These are phyloP conservation scores for Myxozyma lipomycoides DNA, from an alignment of 805 yeast genomes.

Conservation along the genomic window DNA sequence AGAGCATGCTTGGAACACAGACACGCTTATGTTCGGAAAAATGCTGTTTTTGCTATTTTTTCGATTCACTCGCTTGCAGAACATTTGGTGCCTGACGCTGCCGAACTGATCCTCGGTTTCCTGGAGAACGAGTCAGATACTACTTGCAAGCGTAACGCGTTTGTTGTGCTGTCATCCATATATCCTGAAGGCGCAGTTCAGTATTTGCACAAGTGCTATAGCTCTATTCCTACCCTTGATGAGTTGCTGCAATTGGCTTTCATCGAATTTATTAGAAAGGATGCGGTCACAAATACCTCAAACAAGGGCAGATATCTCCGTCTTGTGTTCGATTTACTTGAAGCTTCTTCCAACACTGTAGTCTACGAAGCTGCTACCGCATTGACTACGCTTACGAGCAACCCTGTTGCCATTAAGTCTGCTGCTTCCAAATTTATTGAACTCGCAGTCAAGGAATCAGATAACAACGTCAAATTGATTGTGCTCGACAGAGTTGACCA, in stretches of 20 bases:
- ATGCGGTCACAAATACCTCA: conserved; percentile 59
- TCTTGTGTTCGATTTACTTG: conserved; percentile 68
- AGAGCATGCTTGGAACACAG: conserved; percentile 90
- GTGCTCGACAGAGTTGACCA: conserved; percentile 82
- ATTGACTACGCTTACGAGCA: conserved; percentile 52
- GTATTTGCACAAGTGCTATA: conserved; percentile 68
- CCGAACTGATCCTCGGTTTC: conserved; percentile 70
- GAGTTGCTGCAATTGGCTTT: conserved; percentile 83
- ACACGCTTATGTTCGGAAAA: conserved; percentile 96
- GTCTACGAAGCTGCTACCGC: conserved; percentile 90
- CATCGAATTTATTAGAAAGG: conserved; percentile 85
- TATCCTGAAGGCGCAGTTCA: conserved; percentile 80
- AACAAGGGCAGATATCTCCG: conserved; percentile 68
- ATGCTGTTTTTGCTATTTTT: conserved; percentile 87
- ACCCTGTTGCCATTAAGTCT: conserved; percentile 62
- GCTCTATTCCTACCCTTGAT: conserved; percentile 61
- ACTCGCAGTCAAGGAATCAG: conserved; percentile 87
- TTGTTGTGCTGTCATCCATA: conserved; percentile 75
- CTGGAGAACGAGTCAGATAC: conserved; percentile 82
- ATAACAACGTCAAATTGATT: conserved; percentile 88
- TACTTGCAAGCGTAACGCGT: conserved; percentile 93
- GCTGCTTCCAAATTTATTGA: conserved; percentile 87
- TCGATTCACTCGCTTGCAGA: conserved; percentile 79
- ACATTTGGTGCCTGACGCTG: conserved; percentile 92
- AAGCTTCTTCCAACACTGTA: conserved; percentile 64